Conservation (phyloP, 257 asterid genomes). For the Solanum rostratum region DNA sequence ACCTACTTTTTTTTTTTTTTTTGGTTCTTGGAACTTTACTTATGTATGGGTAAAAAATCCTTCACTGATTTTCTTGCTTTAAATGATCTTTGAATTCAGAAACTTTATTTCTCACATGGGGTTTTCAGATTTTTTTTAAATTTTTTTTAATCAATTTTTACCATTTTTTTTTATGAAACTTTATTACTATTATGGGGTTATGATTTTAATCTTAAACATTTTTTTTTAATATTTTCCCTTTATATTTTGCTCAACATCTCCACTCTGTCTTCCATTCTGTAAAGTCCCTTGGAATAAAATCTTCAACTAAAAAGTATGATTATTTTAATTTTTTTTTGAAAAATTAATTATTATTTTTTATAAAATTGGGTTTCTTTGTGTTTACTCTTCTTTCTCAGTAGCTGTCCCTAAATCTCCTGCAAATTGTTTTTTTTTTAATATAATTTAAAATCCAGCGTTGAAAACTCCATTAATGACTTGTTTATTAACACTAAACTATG, state of each 20-base stretch:
- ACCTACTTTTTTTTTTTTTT: not conserved
- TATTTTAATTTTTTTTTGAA: not conserved
- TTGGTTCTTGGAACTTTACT: not conserved
- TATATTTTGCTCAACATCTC: constrained; percentile 26
- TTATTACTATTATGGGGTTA: too few relatives aligned
- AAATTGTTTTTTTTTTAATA: constrained; percentile 28
- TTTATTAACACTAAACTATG: constrained; percentile 15
- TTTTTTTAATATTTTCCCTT: not conserved
- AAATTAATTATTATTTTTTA: not conserved
- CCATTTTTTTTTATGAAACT: not conserved
- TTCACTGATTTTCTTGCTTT: not conserved
- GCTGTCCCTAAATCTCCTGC: constrained; percentile 55
- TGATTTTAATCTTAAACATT: too few relatives aligned
- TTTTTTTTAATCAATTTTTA: not conserved
- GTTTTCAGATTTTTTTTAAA: not conserved
- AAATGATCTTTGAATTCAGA: not conserved
- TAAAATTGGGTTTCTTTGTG: constrained; percentile 6
- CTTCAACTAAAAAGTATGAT: not conserved
- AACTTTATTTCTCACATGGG: not conserved
- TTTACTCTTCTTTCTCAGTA: constrained; percentile 14
- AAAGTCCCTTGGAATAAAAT: constrained; percentile 21
- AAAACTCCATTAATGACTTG: constrained; percentile 9
- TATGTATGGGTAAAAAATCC: not conserved
- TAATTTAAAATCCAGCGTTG: constrained; percentile 5
- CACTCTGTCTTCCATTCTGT: constrained; percentile 48